These are phyloP conservation scores for Aspergillus brunneoviolaceus DNA, from an alignment of 2,329 filamentous ascomycete genomes.

Conservation along the genomic window DNA sequence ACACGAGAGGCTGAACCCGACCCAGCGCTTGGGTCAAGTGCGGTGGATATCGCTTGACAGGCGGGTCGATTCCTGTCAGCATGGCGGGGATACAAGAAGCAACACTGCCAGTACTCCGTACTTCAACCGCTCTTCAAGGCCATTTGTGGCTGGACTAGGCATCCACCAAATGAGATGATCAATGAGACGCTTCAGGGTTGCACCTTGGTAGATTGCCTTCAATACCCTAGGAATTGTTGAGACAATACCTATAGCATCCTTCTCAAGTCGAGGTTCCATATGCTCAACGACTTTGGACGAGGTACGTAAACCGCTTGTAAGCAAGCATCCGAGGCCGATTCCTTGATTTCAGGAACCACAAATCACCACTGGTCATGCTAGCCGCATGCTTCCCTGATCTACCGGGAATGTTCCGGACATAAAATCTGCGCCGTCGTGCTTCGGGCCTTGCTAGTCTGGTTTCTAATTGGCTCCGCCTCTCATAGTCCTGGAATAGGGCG, in stretches of 20 bases:
- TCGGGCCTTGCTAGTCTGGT: constrained; percentile 12
- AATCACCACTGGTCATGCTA: constrained; percentile 13
- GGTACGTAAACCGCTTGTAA: background rate
- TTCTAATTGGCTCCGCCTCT: constrained; percentile 10
- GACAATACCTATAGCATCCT: background rate
- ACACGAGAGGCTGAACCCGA: constrained; percentile 1
- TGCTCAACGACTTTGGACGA: background rate
- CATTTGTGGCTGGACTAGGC: background rate
- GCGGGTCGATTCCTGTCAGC: background rate
- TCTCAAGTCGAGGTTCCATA: background rate
- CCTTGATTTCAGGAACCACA: constrained; percentile 8
- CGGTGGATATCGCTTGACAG: background rate
- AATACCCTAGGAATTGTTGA: background rate
- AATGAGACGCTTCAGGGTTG: background rate
- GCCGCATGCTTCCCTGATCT: constrained; percentile 20
- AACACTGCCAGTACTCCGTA: background rate
- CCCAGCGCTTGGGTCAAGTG: constrained; percentile 12
- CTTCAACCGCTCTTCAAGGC: background rate
- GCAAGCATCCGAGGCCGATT: background rate
- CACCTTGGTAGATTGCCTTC: background rate
- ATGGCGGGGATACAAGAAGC: background rate
- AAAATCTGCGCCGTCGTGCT: constrained; percentile 12
- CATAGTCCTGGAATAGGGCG: constrained; percentile 8
- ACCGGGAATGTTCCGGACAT: constrained; percentile 22
- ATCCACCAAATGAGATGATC: background rate